Conservation (phyloP, 352 stramenopile species). For the Phytophthora megakarya region DNA sequence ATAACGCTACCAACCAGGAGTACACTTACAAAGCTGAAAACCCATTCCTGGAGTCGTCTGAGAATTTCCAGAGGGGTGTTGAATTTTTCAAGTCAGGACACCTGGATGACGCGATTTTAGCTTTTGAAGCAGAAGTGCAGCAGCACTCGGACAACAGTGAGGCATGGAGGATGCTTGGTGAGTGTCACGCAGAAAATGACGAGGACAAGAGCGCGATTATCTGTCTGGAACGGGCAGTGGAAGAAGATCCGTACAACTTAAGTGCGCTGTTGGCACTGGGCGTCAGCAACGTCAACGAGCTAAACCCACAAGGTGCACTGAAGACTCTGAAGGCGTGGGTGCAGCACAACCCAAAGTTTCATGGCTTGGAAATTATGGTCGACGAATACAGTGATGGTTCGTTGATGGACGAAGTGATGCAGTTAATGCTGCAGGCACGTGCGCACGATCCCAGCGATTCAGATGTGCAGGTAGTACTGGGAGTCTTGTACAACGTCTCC, state of each 20-base stretch:
- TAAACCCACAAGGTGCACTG: slow-evolving; percentile 93
- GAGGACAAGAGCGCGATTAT: slow-evolving; percentile 95
- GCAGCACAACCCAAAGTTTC: slow-evolving; percentile 97
- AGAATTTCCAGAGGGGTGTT: slow-evolving; percentile 78
- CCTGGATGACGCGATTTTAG: slow-evolving; percentile 92
- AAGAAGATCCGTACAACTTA: slow-evolving; percentile 95
- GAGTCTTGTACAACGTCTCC: slow-evolving; percentile 97
- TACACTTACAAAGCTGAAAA: slow-evolving; percentile 85
- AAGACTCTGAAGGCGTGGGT: slow-evolving; percentile 96
- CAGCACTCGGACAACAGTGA: slow-evolving; percentile 94
- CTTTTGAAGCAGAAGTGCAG: slow-evolving; percentile 95
- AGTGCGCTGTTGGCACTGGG: slow-evolving; percentile 93
- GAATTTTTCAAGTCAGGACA: slow-evolving; percentile 91
- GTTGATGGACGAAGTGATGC: slow-evolving; percentile 94
- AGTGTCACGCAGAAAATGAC: slow-evolving; percentile 97
- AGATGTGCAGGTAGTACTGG: slow-evolving; percentile 91
- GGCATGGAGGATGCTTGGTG: slow-evolving; percentile 94
- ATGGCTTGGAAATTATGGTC: slow-evolving; percentile 89
- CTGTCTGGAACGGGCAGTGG: slow-evolving; percentile 93
- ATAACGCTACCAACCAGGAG: slow-evolving; percentile 51
- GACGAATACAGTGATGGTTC: slow-evolving; percentile 91
- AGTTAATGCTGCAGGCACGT: slow-evolving; percentile 93
- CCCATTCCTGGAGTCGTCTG: slow-evolving; percentile 60
- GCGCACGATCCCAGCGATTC: slow-evolving; percentile 75
- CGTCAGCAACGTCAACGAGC: slow-evolving; percentile 97